A percentile compares a stretch with the other conserved stretches of the same genome.
Conservation (phyloP, 148 eudicot genomes). For the Linanthus parryae region DNA sequence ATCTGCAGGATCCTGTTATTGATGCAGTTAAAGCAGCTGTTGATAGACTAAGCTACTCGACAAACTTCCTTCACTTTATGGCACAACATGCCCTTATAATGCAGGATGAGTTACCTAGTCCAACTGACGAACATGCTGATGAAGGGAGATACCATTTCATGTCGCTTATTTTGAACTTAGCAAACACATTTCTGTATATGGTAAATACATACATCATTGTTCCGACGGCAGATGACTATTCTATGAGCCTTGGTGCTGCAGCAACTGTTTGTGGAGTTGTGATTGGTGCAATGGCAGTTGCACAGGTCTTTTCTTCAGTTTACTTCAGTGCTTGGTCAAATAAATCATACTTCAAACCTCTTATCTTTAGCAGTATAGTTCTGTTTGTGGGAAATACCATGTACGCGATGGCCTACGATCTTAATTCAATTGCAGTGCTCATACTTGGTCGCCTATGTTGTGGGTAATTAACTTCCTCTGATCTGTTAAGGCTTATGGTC, state of each 20-base stretch:
- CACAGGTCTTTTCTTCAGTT: slow-evolving; percentile 77
- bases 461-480: slow-evolving; percentile 41
- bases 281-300: slow-evolving; percentile 86
- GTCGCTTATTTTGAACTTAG: slow-evolving; percentile 71
- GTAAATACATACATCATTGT: slow-evolving; percentile 78
- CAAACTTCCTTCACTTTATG: slow-evolving; percentile 62
- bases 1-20: slow-evolving; percentile 70
- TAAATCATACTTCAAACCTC: slow-evolving; percentile 66
- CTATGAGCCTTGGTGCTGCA: slow-evolving; percentile 81
- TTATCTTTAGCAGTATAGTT: slow-evolving; percentile 69
- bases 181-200: slow-evolving; percentile 77
- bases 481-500: not conserved
- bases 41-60: slow-evolving; percentile 60
- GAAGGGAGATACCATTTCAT: slow-evolving; percentile 62
- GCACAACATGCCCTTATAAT: slow-evolving; percentile 77
- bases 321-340: slow-evolving; percentile 96
- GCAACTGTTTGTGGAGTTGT: slow-evolving; percentile 81
- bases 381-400: slow-evolving; percentile 53
- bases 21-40: slow-evolving; percentile 61
- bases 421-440: slow-evolving; percentile 63
- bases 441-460: slow-evolving; percentile 66
- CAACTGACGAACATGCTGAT: slow-evolving; percentile 48
- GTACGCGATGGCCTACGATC: slow-evolving; percentile 75
- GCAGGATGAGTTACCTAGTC: slow-evolving; percentile 60
- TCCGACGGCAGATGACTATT: slow-evolving; percentile 86